These are phyloP conservation scores for Serendipita sp. DNA, from an alignment of 768 basidiomycete genomes.

Conservation along the genomic window DNA sequence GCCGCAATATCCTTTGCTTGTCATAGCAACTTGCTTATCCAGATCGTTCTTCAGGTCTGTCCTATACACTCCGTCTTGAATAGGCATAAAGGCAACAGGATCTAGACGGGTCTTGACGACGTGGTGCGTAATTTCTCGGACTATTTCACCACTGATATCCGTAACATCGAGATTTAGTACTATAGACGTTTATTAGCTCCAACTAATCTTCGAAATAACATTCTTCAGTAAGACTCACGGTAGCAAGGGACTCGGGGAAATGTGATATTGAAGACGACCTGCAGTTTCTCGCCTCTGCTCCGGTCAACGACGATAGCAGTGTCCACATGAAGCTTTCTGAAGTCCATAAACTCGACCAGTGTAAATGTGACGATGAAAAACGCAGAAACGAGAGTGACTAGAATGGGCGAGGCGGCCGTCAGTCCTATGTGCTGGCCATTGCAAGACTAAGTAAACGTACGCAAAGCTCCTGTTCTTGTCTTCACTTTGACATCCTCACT, in stretches of 20 bases:
- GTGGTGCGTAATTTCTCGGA: conserved; percentile 80
- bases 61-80: conserved; percentile 15
- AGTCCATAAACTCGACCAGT: conserved; percentile 90
- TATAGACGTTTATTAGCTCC: conserved; percentile 20
- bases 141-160: conserved; percentile 95
- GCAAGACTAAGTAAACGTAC: conserved; percentile 31
- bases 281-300: conserved; percentile 86
- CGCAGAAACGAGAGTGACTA: conserved; percentile 84
- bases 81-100: conserved; percentile 18
- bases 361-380: conserved; percentile 87
- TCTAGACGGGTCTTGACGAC: conserved; percentile 70
- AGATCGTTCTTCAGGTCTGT: conserved; percentile 73
- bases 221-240: conserved; percentile 37
- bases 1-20: conserved; percentile 63
- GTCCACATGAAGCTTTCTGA: conserved; percentile 69
- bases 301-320: conserved; percentile 91
- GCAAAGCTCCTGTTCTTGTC: conserved; percentile 81
- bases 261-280: conserved; percentile 79
- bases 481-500: conserved; percentile 99
- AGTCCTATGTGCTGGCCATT: background rate
- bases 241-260: conserved; percentile 98
- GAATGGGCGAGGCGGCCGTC: conserved; percentile 7
- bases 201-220: background rate
- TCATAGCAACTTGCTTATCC: conserved; percentile 53
- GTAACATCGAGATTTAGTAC: conserved; percentile 93